phyloP scores from a whole-genome alignment of 2,329 filamentous ascomycete genomes.

The Graphium sp. region DNA sequence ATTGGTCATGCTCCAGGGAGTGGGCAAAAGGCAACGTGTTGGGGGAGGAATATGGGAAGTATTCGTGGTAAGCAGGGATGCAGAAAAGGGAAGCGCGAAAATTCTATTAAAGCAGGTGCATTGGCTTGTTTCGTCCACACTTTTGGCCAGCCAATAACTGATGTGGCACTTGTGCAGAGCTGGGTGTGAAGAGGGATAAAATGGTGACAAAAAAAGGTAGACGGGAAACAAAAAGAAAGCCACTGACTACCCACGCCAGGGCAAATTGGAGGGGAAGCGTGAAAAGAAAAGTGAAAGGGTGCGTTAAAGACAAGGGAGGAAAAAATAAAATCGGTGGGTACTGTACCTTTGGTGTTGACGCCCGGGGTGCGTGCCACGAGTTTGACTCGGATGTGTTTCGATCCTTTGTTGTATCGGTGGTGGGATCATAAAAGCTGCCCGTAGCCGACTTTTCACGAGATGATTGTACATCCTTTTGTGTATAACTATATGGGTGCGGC shows the following conservation, averaged over 20 bases:
- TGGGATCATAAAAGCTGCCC: slow-evolving; percentile 36
- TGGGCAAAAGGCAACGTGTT: too few relatives aligned
- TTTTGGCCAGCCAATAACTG: slow-evolving; percentile 2
- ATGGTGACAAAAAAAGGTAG: slow-evolving; percentile 1
- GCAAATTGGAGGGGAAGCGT: slow-evolving; percentile 3
- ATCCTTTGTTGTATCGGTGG: slow-evolving; percentile 30
- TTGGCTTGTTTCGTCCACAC: too few relatives aligned
- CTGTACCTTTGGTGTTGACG: slow-evolving; percentile 27
- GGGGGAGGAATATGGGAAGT: too few relatives aligned
- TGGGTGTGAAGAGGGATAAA: too few relatives aligned
- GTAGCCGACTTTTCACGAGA: slow-evolving; percentile 20
- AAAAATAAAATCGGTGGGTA: slow-evolving; percentile 3
- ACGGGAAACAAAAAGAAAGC: slow-evolving; percentile 3
- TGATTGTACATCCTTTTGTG: slow-evolving; percentile 13
- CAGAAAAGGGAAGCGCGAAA: too few relatives aligned
- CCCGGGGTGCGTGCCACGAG: slow-evolving; percentile 26
- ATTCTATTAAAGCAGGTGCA: too few relatives aligned
- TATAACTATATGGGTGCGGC: slow-evolving; percentile 9
- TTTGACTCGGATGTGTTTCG: slow-evolving; percentile 24
- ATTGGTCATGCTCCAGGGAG: too few relatives aligned
- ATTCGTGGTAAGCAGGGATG: too few relatives aligned
- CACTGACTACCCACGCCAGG: neutral
- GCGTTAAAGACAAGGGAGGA: slow-evolving; percentile 2
- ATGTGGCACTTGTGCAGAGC: slow-evolving; percentile 5
- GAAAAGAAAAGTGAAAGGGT: slow-evolving; percentile 4